phyloP scores from a whole-genome alignment of 2,329 filamentous ascomycete genomes.

The Hymenoscyphus fructigenus region DNA sequence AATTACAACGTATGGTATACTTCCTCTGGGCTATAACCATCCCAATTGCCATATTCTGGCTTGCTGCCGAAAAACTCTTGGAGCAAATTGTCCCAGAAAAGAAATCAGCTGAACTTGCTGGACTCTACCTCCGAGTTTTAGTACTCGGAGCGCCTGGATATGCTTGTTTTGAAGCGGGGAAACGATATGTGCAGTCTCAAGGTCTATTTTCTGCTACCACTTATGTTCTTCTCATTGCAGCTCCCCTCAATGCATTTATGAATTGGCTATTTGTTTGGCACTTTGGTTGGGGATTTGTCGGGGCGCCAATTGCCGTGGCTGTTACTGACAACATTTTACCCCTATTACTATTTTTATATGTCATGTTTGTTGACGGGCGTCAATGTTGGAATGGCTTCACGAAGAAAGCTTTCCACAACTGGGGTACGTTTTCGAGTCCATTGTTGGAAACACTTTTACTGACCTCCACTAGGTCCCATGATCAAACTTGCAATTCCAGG shows the following conservation, averaged over 20 bases:
- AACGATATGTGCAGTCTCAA: conserved; percentile 80
- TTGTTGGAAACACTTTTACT: conserved; percentile 11
- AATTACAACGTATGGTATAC: conserved; percentile 77
- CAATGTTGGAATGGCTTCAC: conserved; percentile 83
- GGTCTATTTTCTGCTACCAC: conserved; percentile 78
- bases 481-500: conserved; percentile 83
- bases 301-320: conserved; percentile 75
- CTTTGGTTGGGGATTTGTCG: conserved; percentile 68
- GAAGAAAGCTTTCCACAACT: conserved; percentile 68
- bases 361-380: conserved; percentile 66
- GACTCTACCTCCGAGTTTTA: conserved; percentile 69
- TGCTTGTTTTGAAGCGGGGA: conserved; percentile 72
- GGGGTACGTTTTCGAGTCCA: conserved; percentile 46
- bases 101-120: conserved; percentile 69
- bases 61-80: conserved; percentile 62
- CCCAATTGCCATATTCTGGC: conserved; percentile 72
- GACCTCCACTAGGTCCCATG: conserved; percentile 60
- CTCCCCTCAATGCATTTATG: conserved; percentile 73
- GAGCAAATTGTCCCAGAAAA: conserved; percentile 66
- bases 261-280: conserved; percentile 81
- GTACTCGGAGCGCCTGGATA: conserved; percentile 72
- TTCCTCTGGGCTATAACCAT: conserved; percentile 72
- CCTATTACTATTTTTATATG: conserved; percentile 70
- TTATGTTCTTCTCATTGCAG: conserved; percentile 73
- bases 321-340: conserved; percentile 76